phyloP scores from a whole-genome alignment of 805 yeast genomes.

The Pichia heedii region DNA sequence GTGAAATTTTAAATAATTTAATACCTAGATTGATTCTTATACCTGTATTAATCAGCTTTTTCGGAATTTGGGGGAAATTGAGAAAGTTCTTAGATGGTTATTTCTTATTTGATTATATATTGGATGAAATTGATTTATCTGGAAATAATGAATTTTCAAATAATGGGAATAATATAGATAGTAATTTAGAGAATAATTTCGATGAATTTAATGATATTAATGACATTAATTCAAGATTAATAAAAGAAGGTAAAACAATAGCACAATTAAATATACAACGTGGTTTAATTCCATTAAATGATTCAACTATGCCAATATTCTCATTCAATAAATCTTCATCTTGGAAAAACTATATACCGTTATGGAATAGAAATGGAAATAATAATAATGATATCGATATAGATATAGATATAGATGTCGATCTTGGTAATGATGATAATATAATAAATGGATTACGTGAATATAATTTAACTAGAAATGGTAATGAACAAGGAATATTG shows the following conservation, averaged over 20 bases:
- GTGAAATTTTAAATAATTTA: constrained; percentile 61
- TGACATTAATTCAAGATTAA: constrained; percentile 3
- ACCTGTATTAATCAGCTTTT: constrained; percentile 57
- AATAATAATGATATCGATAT: background rate
- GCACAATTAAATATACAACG: constrained; percentile 14
- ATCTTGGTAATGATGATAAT: background rate
- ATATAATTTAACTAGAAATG: constrained; percentile 13
- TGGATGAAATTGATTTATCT: constrained; percentile 24
- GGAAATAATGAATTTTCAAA: constrained; percentile 1
- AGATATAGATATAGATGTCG: too few species aligned
- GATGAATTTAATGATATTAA: too few species aligned
- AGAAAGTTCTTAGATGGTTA: constrained; percentile 27
- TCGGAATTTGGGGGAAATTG: constrained; percentile 58
- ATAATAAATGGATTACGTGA: constrained; percentile 17
- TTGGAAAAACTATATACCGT: background rate
- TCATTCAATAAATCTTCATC: background rate
- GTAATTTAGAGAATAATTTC: too few species aligned
- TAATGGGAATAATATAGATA: too few species aligned
- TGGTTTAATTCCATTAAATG: constrained; percentile 3
- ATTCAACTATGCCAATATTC: background rate
- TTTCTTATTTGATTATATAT: constrained; percentile 25
- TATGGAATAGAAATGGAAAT: background rate
- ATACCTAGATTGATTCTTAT: constrained; percentile 66
- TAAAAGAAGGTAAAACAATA: constrained; percentile 24
- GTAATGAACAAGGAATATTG: constrained; percentile 5